Percentiles rank a stretch among this genome's conserved stretches.
phyloP scores from a whole-genome alignment of 805 yeast species.

The Isabelozyma rhagii region DNA sequence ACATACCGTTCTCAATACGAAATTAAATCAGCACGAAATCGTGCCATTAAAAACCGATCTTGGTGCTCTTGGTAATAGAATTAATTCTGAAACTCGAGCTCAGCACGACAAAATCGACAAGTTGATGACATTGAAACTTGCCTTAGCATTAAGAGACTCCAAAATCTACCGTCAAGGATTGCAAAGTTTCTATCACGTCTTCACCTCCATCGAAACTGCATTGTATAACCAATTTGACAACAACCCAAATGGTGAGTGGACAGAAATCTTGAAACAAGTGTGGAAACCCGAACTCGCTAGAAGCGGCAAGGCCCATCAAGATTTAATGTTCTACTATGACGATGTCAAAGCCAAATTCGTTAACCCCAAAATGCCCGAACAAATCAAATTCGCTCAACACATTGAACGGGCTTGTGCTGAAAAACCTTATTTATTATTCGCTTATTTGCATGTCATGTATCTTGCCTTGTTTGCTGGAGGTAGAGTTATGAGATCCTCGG shows the following conservation, averaged over 20 bases:
- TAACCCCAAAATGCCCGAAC: conserved; percentile 56
- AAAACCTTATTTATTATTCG: conserved; percentile 69
- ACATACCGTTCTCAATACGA: conserved; percentile 27
- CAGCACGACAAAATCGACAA: conserved; percentile 70
- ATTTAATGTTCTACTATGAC: conserved; percentile 65
- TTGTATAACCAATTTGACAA: conserved; percentile 44
- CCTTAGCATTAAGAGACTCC: conserved; percentile 71
- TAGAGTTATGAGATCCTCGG: conserved; percentile 61
- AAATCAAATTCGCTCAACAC: conserved; percentile 60
- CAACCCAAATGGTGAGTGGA: conserved; percentile 24
- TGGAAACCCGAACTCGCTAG: conserved; percentile 75
- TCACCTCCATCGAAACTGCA: conserved; percentile 58
- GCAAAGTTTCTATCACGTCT: conserved; percentile 68
- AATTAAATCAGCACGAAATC: conserved; percentile 44
- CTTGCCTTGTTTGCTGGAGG: conserved; percentile 88
- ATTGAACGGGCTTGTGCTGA: conserved; percentile 51
- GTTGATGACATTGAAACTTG: conserved; percentile 64
- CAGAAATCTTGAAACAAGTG: conserved; percentile 51
- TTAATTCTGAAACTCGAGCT: conserved; percentile 63
- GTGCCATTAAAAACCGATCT: conserved; percentile 77
- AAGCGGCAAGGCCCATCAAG: conserved; percentile 52
- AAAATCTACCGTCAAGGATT: conserved; percentile 79
- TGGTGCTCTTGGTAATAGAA: conserved; percentile 82
- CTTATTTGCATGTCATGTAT: conserved; percentile 83
- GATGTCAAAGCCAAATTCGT: conserved; percentile 53